phyloP scores from a whole-genome alignment of 179 eudicot species.

The Amaranthus tricolor region DNA sequence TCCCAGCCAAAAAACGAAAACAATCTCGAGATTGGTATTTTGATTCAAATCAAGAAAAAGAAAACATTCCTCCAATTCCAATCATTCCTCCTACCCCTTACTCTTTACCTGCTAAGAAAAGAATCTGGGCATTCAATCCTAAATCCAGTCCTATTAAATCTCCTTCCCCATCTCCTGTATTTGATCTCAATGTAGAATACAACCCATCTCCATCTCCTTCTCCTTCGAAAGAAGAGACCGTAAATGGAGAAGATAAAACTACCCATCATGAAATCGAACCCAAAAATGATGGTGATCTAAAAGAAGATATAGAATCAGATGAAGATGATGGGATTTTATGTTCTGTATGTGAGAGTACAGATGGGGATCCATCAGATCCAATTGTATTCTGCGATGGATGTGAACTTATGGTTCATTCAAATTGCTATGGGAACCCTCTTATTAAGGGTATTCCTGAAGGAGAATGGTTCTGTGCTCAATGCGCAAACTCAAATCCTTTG shows the following conservation, averaged over 20 bases:
- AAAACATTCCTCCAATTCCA: constrained; percentile 12
- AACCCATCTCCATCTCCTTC: constrained; percentile 20
- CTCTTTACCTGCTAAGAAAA: constrained; percentile 72
- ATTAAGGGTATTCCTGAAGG: constrained; percentile 67
- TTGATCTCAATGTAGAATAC: constrained; percentile 69
- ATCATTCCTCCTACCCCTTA: constrained; percentile 19
- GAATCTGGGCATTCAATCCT: constrained; percentile 67
- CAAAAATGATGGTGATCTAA: not conserved
- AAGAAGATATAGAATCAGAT: constrained; percentile 14
- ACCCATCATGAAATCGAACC: not conserved
- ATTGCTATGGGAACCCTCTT: constrained; percentile 79
- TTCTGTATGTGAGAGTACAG: constrained; percentile 76
- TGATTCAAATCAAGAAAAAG: not conserved
- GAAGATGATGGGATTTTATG: constrained; percentile 82
- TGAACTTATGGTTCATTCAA: constrained; percentile 79
- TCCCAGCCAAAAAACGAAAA: constrained; percentile 77
- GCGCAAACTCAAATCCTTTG: constrained; percentile 23
- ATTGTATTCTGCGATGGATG: constrained; percentile 96
- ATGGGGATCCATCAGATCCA: constrained; percentile 81
- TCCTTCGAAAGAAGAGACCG: constrained; percentile 9
- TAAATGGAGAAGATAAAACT: not conserved
- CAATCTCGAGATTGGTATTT: constrained; percentile 21
- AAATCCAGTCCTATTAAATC: constrained; percentile 23
- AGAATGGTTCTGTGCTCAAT: constrained; percentile 81
- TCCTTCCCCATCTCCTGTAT: constrained; percentile 8